Evolutionary conservation across 441 rosid genomes (phyloP), one percentile per base, ranked within the genome.

Genomic region (Isatis lusitanica): DNA sequence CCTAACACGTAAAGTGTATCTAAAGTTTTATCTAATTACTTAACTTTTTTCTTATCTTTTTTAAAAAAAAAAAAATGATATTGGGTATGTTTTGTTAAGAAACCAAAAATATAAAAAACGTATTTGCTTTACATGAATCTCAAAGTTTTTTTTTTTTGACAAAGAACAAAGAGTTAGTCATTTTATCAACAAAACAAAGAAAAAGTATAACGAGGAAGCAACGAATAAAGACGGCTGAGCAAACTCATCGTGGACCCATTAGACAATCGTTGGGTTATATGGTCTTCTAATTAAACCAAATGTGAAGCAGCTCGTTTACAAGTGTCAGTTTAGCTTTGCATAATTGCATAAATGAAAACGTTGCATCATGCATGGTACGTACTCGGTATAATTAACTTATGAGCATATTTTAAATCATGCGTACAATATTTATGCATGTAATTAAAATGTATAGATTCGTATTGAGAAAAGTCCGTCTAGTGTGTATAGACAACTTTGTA

Each of bases 1-100:
- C 55, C 55, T 18, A 50, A 67, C 73, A 60, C 73, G 73, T 67
- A 39, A 50, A 59, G 62, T 59, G 10, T 47, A 13, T 47, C 44
- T 38, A 3, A 74, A 33, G 57, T 50, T 1, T 26, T 26, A 26
- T 26, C 28, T 26, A n/a, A n/a, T 53, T 31, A 18, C 18, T 64
- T 65, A 4, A 16, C 18, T 31, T 56, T 8, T 31, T 40, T 16
- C 5, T 1, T 31, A 4, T 31, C 5, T 7, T 31, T 31, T 31
- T 5, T 2, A 9, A 28, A 28, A 50, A 5, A 9, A 28, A 28
- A 50, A 61, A 6, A 9, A 17, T 56, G 26, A 57, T 57, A 35
- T 16, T 16, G n/a, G 26, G 0, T 38, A 16, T 57, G 62, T 58
- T 58, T 38, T 38, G 18, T 59, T n/a, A 59, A 57, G 26, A 17